Evolutionary conservation across 805 yeast species (phyloP), one percentile per base, ranked within the genome.

Genomic region (Debaryomyces tyrocola): DNA sequence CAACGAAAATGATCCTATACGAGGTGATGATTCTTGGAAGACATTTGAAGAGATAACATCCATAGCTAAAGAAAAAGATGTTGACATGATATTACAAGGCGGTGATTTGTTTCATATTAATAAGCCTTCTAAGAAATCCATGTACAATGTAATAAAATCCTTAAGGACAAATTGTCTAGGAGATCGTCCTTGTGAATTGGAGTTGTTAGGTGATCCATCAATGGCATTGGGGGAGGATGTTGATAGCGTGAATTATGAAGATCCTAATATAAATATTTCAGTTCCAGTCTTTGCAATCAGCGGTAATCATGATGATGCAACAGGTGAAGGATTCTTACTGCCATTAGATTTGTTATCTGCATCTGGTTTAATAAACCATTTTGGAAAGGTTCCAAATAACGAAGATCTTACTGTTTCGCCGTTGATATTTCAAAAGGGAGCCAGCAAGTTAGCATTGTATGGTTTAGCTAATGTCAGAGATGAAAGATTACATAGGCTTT

Each of bases 231-330:
- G 62, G 21, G 83, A 81, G 46, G 85, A 87, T 14, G 75, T 86
- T 53, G 79, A 83, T 41, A 78, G 80, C 45, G 87, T 91, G 21
- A 90, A 90, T 59, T 95, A 88, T 62, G 94, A 89, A 59, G 98
- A 94, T 63, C 90, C 92, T 1, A 90, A 94, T 63, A 66, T 89
- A 49, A 94, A 94, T 64, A 84, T 94, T 2, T 83, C 96, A 0
- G 78, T 91, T 12, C 99, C 99, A 0, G 79, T 94, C 7, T 90
- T 94, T 72, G 92, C 91, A 6, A 92, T 94, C 4, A 83, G 92
- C 39, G 99, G 99, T 2, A 94, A 94, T 58, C 99, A 94, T 63
- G 99, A 94, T 65, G 98, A 94, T 66, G 89, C 96, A 3, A 87
- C 96, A 0, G 98, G 98, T 1, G 87, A 83, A 44, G 84, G 85